Percentiles rank a stretch among this genome's conserved stretches.
Evolutionary conservation across 2,329 filamentous ascomycete genomes (phyloP).

Genomic region (Hypoxylon sp.): DNA sequence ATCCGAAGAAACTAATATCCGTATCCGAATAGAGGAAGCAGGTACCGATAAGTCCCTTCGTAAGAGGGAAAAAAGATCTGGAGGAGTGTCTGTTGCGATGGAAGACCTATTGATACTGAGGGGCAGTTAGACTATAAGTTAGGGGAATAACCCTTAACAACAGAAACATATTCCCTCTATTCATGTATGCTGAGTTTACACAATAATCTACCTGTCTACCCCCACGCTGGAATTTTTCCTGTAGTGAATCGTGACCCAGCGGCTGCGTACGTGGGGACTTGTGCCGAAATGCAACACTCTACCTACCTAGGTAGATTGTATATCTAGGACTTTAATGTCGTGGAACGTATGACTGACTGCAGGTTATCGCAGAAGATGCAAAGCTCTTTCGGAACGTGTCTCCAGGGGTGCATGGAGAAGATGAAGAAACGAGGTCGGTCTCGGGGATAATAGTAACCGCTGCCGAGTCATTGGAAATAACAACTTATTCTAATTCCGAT

Average conservation of each 20-base stretch:
- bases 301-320: slow-evolving; percentile 3
- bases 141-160: background rate
- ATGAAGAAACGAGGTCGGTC: background rate
- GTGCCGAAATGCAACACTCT: slow-evolving; percentile 12
- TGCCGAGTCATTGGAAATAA: background rate
- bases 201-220: background rate
- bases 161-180: background rate
- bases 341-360: slow-evolving; percentile 25
- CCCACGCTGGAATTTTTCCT: background rate
- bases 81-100: background rate
- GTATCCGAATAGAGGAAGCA: background rate
- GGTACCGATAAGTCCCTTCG: background rate
- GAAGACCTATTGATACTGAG: background rate
- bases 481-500: slow-evolving; percentile 2
- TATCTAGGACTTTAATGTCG: slow-evolving; percentile 19
- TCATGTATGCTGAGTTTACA: background rate
- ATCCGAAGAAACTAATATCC: background rate
- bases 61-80: too few species aligned
- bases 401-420: background rate
- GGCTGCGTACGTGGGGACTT: slow-evolving; percentile 7
- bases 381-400: background rate
- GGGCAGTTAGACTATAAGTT: background rate
- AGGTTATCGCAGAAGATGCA: slow-evolving; percentile 2
- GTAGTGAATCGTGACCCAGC: background rate
- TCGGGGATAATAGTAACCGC: background rate